Conservation (phyloP, 441 rosid genomes). For the Manihot esculenta region DNA sequence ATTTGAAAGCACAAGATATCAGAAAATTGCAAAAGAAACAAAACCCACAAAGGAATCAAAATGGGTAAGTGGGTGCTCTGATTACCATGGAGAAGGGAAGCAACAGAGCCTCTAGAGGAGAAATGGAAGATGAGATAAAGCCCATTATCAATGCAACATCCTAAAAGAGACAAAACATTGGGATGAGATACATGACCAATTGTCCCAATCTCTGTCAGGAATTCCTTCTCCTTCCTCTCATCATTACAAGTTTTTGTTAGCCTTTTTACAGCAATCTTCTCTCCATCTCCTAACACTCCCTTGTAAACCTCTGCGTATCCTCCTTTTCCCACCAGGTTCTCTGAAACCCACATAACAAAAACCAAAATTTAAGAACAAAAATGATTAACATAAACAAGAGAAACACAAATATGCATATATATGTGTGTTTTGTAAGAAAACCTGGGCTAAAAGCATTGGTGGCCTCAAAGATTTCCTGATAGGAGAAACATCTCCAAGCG, state of each 20-base stretch:
- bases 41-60: constrained; percentile 13
- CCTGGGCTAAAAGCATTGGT: constrained; percentile 75
- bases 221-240: constrained; percentile 91
- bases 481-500: constrained; percentile 91
- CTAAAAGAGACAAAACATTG: constrained; percentile 72
- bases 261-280: constrained; percentile 84
- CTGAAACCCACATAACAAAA: constrained; percentile 34
- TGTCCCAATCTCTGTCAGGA: constrained; percentile 91
- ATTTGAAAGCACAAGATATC: constrained; percentile 5
- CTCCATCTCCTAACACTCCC: constrained; percentile 53
- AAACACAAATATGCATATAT: neutral
- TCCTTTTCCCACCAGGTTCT: constrained; percentile 85
- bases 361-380: constrained; percentile 18
- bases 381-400: neutral
- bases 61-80: neutral
- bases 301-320: constrained; percentile 94
- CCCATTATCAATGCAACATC: constrained; percentile 90
- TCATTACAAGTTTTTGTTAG: constrained; percentile 65
- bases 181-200: constrained; percentile 89
- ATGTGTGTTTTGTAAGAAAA: constrained; percentile 14
- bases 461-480: constrained; percentile 67
- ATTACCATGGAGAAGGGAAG: constrained; percentile 89
- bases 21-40: neutral
- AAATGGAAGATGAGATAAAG: constrained; percentile 82
- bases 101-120: constrained; percentile 88